Evolutionary conservation across 495 filamentous ascomycete genomes (phyloP), one percentile per base, ranked within the genome.

Genomic region (Lichenothelia convexa): DNA sequence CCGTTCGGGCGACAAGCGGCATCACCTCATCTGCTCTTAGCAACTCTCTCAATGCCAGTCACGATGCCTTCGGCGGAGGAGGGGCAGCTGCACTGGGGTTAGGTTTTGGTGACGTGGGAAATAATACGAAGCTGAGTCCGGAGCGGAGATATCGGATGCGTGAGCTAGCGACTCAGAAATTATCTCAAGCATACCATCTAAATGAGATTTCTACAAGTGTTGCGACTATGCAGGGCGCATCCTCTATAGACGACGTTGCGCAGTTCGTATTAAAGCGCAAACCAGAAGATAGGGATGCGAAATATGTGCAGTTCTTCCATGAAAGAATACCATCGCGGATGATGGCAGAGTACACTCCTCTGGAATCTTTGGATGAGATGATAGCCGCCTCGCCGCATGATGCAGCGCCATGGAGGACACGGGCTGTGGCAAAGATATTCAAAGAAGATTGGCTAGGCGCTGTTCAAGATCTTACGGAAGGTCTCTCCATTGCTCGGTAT

Each of bases 281-380:
- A 34, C 57, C 69, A 0, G 47, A 63, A 17, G 69, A 81, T 43
- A 50, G 62, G 7, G 78, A 84, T 44, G 80, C 77, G 20, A 78
- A 76, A 44, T 86, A 86, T 42, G 80, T 85, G 3, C 77, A 86
- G 45, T 85, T 86, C 55, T 85, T 86, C 51, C 80, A 85, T 55
- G 80, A 86, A 48, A 85, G 84, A 61, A 85, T 86, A 26, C 80
- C 80, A 1, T 75, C 69, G 9, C 60, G 80, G 18, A 75, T 79
- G 56, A 64, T 85, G 43, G 79, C 73, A 32, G 69, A 83, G 45
- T 79, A 64, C 50, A 84, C 80, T 4, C 70, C 66, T 27, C 56
- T 84, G 18, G 54, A 62, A 30, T 62, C 68, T 1, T 53, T 86
- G 41, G 61, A 80, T 55, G 65, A 78, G 32, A 67, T 83, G 30